These are phyloP conservation scores for Jacaranda mimosifolia DNA, from an alignment of 257 asterid genomes.

Conservation along the genomic window DNA sequence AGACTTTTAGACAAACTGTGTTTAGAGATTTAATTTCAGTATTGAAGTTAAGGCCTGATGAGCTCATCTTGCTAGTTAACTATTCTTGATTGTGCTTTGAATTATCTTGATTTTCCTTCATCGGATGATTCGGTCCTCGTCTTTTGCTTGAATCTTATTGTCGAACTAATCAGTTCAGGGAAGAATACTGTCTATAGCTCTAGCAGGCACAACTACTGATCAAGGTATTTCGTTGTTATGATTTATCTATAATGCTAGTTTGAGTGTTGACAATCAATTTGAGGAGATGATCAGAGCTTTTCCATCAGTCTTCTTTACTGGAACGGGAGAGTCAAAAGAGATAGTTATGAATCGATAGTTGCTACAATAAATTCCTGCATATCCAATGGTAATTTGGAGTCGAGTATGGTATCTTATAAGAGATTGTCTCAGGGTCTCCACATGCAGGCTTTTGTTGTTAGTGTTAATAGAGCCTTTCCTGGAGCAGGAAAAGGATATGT, in stretches of 20 bases:
- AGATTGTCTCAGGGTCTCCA: neutral
- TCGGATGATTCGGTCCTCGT: neutral
- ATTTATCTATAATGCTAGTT: conserved; percentile 8
- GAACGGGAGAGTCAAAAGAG: conserved; percentile 18
- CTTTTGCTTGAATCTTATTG: neutral
- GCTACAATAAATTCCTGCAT: neutral
- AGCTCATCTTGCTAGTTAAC: neutral
- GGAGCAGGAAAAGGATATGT: conserved; percentile 3
- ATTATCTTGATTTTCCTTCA: neutral
- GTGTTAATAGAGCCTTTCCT: conserved; percentile 3
- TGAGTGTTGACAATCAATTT: conserved; percentile 14
- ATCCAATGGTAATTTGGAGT: neutral
- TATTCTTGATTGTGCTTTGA: neutral
- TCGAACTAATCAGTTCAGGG: neutral
- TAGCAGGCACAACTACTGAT: neutral
- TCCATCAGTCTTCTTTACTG: neutral
- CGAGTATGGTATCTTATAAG: neutral
- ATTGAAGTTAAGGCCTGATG: conserved; percentile 8
- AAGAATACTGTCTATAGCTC: conserved; percentile 5
- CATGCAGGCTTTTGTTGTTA: neutral
- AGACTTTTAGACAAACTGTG: neutral
- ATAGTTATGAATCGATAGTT: neutral
- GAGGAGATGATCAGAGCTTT: conserved; percentile 11
- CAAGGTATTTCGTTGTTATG: neutral
- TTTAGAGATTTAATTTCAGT: neutral